Evolutionary conservation across 2,329 filamentous ascomycete genomes (phyloP), one percentile per base, ranked within the genome.

Genomic region (Cercospora berteroae): DNA sequence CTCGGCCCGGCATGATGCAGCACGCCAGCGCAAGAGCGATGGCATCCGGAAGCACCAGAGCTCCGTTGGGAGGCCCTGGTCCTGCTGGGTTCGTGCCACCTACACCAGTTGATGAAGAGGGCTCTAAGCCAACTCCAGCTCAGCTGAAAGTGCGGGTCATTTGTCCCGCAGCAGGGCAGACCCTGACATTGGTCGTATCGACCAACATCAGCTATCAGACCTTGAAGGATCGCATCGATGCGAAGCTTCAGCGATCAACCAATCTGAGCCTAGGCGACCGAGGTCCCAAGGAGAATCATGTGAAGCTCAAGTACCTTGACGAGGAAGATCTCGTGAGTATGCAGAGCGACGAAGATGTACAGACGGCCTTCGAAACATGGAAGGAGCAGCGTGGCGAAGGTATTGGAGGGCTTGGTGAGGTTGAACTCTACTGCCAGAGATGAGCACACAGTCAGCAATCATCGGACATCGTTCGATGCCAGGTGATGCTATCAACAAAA

Each of bases 121-220:
- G 72, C 16, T 72, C 78, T 76, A 93, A 65, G 42, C 93, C 91
- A 7, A 69, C 70, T 36, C 71, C 71, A n/a, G 71, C 74, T n/a
- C 95, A 98, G 76, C 86, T 99, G 61, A 98, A 97, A 81, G 94
- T 97, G 60, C 96, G 96, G 78, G 93, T 99, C 66, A 94, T 94
- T 76, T 96, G 92, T 77, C 80, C 81, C 3, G 79, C 81, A 3
- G 92, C 95, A 56, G 90, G 91, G 57, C 95, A 94, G 76, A 96
- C 96, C 73, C 90, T 97, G 67, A 97, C 94, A 0, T 85, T 99
- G n/a, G 94, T 99, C 10, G 96, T 97, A 50, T 91, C 93, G 33
- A 96, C 93, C 80, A 97, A 96, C 77, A 98, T 98, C 74, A 90
- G 92, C 48, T 98, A 96, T 80, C 92, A 95, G 72, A 95, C 92